phyloP scores from a whole-genome alignment of 352 stramenopile genomes.

The Phytophthora kernoviae region DNA sequence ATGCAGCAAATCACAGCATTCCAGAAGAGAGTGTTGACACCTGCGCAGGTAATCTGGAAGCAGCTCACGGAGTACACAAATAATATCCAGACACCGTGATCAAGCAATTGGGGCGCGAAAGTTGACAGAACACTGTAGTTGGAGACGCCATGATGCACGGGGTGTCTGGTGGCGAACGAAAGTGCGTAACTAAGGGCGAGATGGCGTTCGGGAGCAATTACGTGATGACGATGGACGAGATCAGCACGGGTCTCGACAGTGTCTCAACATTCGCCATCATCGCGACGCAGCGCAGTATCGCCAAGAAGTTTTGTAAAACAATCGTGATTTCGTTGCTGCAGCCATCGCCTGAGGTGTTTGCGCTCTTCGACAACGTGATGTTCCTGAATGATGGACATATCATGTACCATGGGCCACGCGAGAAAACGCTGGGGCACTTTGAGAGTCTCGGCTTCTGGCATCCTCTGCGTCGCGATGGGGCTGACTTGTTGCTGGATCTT shows the following conservation, averaged over 20 bases:
- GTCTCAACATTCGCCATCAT: slow-evolving; percentile 14
- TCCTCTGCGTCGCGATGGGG: slow-evolving; percentile 34
- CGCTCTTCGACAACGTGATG: slow-evolving; percentile 91
- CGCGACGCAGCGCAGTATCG: slow-evolving; percentile 8
- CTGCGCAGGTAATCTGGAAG: background rate
- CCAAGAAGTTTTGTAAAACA: slow-evolving; percentile 36
- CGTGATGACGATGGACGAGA: slow-evolving; percentile 20
- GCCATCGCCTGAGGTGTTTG: slow-evolving; percentile 89
- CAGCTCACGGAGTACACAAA: slow-evolving; percentile 3
- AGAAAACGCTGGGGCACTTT: slow-evolving; percentile 70
- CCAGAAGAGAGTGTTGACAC: background rate
- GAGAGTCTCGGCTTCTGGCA: slow-evolving; percentile 48
- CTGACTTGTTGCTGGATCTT: slow-evolving; percentile 42
- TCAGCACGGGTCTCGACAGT: slow-evolving; percentile 19
- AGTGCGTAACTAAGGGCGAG: slow-evolving; percentile 20
- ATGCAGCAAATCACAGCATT: slow-evolving; percentile 3
- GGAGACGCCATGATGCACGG: slow-evolving; percentile 19
- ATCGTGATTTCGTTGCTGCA: slow-evolving; percentile 72
- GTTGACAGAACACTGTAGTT: slow-evolving; percentile 22
- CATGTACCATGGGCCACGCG: slow-evolving; percentile 79
- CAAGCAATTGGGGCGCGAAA: slow-evolving; percentile 18
- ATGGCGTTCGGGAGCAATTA: slow-evolving; percentile 23
- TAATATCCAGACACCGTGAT: slow-evolving; percentile 14
- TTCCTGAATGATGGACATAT: slow-evolving; percentile 85
- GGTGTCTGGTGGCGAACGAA: slow-evolving; percentile 21